These are phyloP conservation scores for Aechmea fasciata DNA, from an alignment of 176 grass and related monocot genomes.

Conservation along the genomic window DNA sequence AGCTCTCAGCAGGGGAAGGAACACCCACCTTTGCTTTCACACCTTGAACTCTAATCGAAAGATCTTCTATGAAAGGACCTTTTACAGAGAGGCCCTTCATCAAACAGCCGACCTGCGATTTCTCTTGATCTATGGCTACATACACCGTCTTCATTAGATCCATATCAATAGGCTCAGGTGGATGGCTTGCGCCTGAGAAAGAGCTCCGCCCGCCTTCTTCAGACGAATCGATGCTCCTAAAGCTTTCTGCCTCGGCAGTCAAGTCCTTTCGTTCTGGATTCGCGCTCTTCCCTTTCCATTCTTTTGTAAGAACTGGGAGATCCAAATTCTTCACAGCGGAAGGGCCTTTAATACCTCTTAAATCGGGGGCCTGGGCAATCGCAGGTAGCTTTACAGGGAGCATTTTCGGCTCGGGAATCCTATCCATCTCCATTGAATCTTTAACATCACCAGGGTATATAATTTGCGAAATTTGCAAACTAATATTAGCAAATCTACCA, in stretches of 20 bases:
- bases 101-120: constrained; percentile 31
- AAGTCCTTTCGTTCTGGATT: constrained; percentile 57
- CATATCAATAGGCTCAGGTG: constrained; percentile 76
- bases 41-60: constrained; percentile 39
- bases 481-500: background rate
- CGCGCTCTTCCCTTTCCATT: constrained; percentile 54
- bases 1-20: constrained; percentile 22
- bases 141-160: constrained; percentile 90
- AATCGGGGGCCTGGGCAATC: background rate
- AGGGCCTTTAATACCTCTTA: background rate
- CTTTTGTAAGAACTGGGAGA: constrained; percentile 31
- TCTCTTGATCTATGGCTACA: constrained; percentile 75
- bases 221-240: constrained; percentile 60
- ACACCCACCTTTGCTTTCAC: constrained; percentile 35
- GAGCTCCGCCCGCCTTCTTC: constrained; percentile 60
- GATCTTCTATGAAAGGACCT: constrained; percentile 67
- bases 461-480: background rate
- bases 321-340: constrained; percentile 13
- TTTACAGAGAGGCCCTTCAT: constrained; percentile 55
- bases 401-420: constrained; percentile 13
- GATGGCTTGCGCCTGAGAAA: constrained; percentile 82
- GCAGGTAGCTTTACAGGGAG: background rate
- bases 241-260: constrained; percentile 51
- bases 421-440: constrained; percentile 9
- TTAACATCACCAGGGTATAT: constrained; percentile 5